Evolutionary conservation across 495 filamentous ascomycete genomes (phyloP).

Genomic region (Terfezia boudieri): DNA sequence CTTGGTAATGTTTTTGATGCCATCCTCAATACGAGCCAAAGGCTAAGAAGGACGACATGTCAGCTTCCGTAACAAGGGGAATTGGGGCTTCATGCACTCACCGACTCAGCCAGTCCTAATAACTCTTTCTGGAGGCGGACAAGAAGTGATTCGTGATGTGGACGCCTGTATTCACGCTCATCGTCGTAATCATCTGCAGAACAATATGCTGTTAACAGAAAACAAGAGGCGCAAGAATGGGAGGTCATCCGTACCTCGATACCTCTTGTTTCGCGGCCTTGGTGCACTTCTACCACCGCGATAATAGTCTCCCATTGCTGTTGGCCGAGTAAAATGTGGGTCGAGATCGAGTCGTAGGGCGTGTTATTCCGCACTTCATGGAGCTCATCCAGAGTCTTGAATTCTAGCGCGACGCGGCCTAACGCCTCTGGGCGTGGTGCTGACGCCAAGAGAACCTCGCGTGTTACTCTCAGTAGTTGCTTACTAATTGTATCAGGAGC

Average conservation of each 20-base stretch:
- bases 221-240: not conserved
- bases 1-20: slow-evolving; percentile 51
- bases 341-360: too few relatives aligned
- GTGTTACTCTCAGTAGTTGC: too few relatives aligned
- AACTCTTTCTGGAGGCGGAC: slow-evolving; percentile 61
- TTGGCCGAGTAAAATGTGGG: not conserved
- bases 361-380: too few relatives aligned
- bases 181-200: slow-evolving; percentile 32
- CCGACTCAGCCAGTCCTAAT: slow-evolving; percentile 64
- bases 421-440: too few relatives aligned
- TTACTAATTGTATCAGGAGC: too few relatives aligned
- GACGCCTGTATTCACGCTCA: slow-evolving; percentile 48
- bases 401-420: too few relatives aligned
- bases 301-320: slow-evolving; percentile 20
- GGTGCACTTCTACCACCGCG: slow-evolving; percentile 12
- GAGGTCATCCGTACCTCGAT: not conserved
- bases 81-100: slow-evolving; percentile 12
- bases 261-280: slow-evolving; percentile 3
- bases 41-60: slow-evolving; percentile 24
- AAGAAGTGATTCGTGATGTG: slow-evolving; percentile 54
- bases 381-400: too few relatives aligned
- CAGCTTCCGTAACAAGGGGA: slow-evolving; percentile 4
- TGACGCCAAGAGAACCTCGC: too few relatives aligned
- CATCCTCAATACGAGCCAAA: slow-evolving; percentile 58
- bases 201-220: not conserved